A percentile compares a stretch with the other conserved stretches of the same genome.
phyloP scores from a whole-genome alignment of 2,329 filamentous ascomycete genomes.

The Colletotrichum kahawae region DNA sequence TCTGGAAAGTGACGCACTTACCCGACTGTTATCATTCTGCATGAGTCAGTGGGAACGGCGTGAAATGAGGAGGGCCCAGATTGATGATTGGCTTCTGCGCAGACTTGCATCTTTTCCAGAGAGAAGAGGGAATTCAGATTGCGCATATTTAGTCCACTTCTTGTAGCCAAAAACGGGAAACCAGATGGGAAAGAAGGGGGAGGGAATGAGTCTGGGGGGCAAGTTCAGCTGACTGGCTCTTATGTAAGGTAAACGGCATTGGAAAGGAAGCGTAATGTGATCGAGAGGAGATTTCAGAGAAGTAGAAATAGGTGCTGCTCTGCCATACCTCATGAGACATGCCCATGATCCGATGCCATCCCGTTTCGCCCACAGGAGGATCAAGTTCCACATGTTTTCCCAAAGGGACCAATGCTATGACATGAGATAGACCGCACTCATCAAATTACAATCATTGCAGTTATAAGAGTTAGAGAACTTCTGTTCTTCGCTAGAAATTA shows the following conservation, averaged over 20 bases:
- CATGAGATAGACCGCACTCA: background rate
- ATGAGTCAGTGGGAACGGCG: background rate
- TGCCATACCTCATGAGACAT: rapidly evolving
- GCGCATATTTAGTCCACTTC: too few species aligned
- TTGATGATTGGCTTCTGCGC: background rate
- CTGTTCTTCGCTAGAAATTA: background rate
- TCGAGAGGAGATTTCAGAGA: background rate
- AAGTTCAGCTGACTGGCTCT: rapidly evolving
- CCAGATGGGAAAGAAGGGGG: too few species aligned
- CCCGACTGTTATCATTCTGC: background rate
- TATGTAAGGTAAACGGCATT: rapidly evolving
- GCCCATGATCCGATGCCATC: background rate
- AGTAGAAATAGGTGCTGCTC: background rate
- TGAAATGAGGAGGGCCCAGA: background rate
- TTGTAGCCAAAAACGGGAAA: too few species aligned
- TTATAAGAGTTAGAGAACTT: rapidly evolving
- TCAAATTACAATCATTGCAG: background rate
- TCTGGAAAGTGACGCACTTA: background rate
- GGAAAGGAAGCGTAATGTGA: background rate
- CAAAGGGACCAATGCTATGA: background rate
- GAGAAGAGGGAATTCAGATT: too few species aligned
- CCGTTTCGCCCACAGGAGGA: background rate
- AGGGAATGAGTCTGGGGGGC: background rate
- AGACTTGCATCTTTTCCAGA: too few species aligned
- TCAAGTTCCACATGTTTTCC: background rate